Base-by-base conservation (phyloP, 257 asterid genomes). In the Scutellaria galericulata region DNA sequence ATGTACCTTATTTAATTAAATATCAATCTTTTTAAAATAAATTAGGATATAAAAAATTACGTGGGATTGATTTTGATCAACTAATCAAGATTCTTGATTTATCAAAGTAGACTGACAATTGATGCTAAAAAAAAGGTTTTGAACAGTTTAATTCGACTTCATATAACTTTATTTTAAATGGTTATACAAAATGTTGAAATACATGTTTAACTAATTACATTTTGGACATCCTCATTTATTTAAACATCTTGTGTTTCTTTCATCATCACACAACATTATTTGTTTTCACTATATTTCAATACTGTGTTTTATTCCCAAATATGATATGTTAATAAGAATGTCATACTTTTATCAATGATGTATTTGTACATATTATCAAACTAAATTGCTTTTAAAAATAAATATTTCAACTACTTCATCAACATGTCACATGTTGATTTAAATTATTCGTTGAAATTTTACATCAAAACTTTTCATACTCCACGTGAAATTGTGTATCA, bases 381-480 rank as follows among this genome's bases (percentile, higher is more conserved):
- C 27, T 31, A 57, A 57, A 27, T 24, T 24, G 27, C 27, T 13
- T 52, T 18, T 0, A 53, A 53, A 18, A 55, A 5, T 6, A 24
- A 46, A 46, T 63, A 44, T 44, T n/a, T 22, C 15, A n/a, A 53
- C 47, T 47, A 66, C 20, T 37, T 42, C 56, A 44, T 44, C 52
- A 57, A 57, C 55, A 70, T 9, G 44, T 44, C 48, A 64, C 72
- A 44, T 73, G 66, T 20, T 53, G 50, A 55, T 42, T 73, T 64
- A 47, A 52, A 73, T 55, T 15, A 55, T 54, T 73, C 42, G 35
- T 70, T 70, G 54, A 47, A 27, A 35, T 57, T 70, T 57, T 15
- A 20, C 57, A 44, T 20, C 44, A 8, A 57, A 18, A 22, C 5
- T 24, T 56, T 18, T 14, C 67, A 70, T 58, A 6, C 14, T 45